Evolutionary conservation across 73 alveolate species (phyloP), one percentile per base, ranked within the genome.

Genomic region (Breviolum minutum): DNA sequence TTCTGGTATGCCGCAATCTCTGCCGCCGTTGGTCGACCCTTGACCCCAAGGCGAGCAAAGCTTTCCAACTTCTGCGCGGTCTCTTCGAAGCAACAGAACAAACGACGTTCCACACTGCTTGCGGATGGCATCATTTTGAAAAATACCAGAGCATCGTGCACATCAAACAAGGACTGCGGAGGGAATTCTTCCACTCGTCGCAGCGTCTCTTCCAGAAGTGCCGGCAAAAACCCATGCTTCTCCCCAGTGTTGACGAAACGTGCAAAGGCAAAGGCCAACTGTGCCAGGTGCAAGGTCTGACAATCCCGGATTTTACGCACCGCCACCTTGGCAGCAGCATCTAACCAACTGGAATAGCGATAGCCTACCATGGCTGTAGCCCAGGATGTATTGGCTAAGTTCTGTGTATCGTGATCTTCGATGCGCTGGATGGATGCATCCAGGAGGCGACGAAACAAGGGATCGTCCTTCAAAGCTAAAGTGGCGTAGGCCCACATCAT

Each of bases 401-500:
- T 94, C 63, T 94, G 99, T 40, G 99, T 94, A 64, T 94, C 99
- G 32, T 94, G 99, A 76, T 94, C 99, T 80, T 20, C 71, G 76
- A 94, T 94, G 16, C 99, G 99, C 20, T 22, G 69, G 71, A 94
- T 81, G 85, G 99, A 94, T 24, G 99, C 83, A 63, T 94, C 99
- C 85, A 94, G 85, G 54, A 94, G 85, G 61, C 92, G 99, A 8
- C 85, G 81, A 48, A 94, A 94, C 40, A 94, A 40, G 1, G 94
- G 94, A 29, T 94, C 99, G 24, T 94, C 99, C 94, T 94, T 94
- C n/a, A 94, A 30, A 3, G 99, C 99, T 63, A 94, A 48, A 62
- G 99, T 94, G 84, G 99, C 99, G 32, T 94, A 94, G 86, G 99
- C 99, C 99, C 99, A 94, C 99, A 94, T 94, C 99, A 94, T 94